Base-by-base conservation (phyloP, 768 basidiomycete species). In the Phylloporus sp. region DNA sequence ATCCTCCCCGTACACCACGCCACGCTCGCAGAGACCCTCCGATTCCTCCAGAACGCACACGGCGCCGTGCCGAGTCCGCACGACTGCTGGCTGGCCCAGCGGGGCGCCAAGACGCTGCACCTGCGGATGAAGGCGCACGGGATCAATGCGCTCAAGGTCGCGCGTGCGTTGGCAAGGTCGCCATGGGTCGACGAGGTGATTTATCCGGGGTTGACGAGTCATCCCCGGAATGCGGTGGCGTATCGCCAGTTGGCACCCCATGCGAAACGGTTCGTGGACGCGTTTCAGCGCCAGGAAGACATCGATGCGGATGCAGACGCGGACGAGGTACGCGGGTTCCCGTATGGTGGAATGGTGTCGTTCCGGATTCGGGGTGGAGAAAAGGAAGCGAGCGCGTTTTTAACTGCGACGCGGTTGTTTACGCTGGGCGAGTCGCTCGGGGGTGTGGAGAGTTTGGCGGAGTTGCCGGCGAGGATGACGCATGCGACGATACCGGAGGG, bases 81-180 rank as follows among this genome's bases (percentile, higher is more conserved):
- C 61, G 95, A 99, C 65, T 83, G 74, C 57, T 95, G 89, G 86
- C 81, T 97, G 38, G 86, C 86, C 6, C 86, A 90, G 65, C 80
- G 94, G 14, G 92, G 92, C 6, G 78, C 84, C 48, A 97, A 97
- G 75, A 98, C 95, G 9, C 80, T 98, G 2, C 80, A 85, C 45
- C 72, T 98, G 4, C 80, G 95, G 20, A 89, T 93, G 81, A 81
- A 86, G 48, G 79, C 83, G 21, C 93, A 96, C 54, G 94, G 92
- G 3, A 50, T 76, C 33, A 95, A 91, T 56, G 94, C 90, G 6
- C 72, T 98, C 2, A 69, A 70, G 8, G 73, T 97, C 27, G 91
- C 93, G 0, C 69, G 71, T 10, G 78, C 72, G 9, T 74, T 98
- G 4, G 61, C 73, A 46, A 54, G 54, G 1, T 77, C 66, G 18